Conservation (phyloP, 2,329 filamentous ascomycete species). For the Pseudocercospora cruenta region DNA sequence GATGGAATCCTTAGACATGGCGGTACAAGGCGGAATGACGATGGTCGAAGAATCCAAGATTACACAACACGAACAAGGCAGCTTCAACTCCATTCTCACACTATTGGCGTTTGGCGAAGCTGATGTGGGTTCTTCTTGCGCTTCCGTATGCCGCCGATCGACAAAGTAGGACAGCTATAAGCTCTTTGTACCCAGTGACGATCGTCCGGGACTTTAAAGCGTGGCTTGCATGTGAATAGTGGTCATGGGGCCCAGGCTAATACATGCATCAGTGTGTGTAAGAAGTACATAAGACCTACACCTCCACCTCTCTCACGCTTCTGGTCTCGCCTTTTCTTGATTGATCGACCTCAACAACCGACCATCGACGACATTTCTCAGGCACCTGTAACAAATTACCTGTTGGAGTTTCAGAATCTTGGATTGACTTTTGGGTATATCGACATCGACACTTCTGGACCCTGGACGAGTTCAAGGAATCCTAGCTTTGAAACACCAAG, state of each 20-base stretch:
- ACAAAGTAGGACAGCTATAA: conserved; percentile 5
- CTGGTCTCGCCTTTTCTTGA: background rate
- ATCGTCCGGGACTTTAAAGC: conserved; percentile 10
- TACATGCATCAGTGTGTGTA: background rate
- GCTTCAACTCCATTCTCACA: background rate
- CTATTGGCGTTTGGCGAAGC: background rate
- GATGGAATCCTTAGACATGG: background rate
- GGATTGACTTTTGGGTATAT: background rate
- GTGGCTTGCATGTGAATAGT: conserved; percentile 11
- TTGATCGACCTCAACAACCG: background rate
- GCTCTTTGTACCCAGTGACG: conserved; percentile 6
- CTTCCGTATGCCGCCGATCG: conserved; percentile 2
- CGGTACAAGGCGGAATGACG: conserved; percentile 1
- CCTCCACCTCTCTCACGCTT: background rate
- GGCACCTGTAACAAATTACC: background rate
- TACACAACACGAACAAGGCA: background rate
- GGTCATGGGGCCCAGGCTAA: conserved; percentile 3
- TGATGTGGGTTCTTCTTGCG: background rate
- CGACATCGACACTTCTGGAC: conserved; percentile 10
- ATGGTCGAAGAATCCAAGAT: conserved; percentile 1
- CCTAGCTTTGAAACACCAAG: conserved; percentile 8
- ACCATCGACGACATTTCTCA: background rate
- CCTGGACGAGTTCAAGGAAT: conserved; percentile 11
- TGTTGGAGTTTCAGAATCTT: conserved; percentile 8
- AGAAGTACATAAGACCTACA: background rate